Base-by-base conservation (phyloP, 1,284 basidiomycete genomes). In the Trametes polyzona region DNA sequence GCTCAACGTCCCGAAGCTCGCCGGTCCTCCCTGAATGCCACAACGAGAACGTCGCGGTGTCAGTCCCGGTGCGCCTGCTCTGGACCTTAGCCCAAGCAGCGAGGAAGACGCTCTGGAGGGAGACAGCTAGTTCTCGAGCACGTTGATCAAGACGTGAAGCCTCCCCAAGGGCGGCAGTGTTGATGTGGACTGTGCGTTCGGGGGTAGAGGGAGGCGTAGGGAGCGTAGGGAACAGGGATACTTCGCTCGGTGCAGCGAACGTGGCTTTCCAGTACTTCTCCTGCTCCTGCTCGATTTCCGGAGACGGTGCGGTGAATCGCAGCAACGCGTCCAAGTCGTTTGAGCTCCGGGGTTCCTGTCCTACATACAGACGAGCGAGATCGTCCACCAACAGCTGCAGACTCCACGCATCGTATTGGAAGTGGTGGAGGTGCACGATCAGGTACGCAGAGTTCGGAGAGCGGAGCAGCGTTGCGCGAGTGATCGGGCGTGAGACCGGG, bases 401-500 rank as follows among this genome's bases (percentile, higher is more conserved):
- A 63, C 78, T 80, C 76, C 78, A 77, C 4, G 78, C 80, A 47
- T 82, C 80, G 59, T 82, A 82, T 65, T 81, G 79, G 65, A 79
- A 78, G 61, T 82, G 80, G 55, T 82, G 77, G 48, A 82, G 67
- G 50, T 78, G 73, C 26, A 82, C 53, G 21, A 80, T 56, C n/a
- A 82, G 64, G 54, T 74, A 78, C 21, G 59, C 63, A 17, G 59
- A 58, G 32, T 62, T 54, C 17, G 55, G 59, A 3, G 71, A 74
- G 21, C 58, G 65, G 24, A 76, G 52, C 14, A 80, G 65, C 12
- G 73, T 55, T 8, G 72, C 75, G 29, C 70, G 70, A 4, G 75
- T 67, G 47, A 74, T 74, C 14, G 76, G 73, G 8, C 57, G 57
- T 21, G 62, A 65, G 35, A 71, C 61, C 6, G 74, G 64, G 26